Conservation (phyloP, 768 basidiomycete genomes). For the Tylopilus plumbeoviolaceoides region DNA sequence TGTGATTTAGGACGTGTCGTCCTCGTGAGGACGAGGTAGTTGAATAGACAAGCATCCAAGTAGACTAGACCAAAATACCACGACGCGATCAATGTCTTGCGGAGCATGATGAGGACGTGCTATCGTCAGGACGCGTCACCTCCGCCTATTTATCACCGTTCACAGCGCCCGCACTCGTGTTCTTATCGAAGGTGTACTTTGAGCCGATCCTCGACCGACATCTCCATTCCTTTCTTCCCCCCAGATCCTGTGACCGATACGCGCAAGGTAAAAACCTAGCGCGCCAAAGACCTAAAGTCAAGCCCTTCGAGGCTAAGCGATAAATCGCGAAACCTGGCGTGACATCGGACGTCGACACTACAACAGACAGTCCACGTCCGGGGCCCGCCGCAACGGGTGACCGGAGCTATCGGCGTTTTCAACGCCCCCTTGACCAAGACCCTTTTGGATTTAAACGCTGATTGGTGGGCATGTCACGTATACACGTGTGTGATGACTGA, state of each 20-base stretch:
- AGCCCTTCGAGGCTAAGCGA: background rate
- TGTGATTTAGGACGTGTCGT: background rate
- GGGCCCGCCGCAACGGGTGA: background rate
- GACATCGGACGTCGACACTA: background rate
- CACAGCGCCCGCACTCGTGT: background rate
- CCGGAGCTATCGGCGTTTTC: background rate
- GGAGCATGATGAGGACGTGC: background rate
- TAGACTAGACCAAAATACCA: background rate
- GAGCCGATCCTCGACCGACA: background rate
- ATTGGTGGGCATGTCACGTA: too few relatives aligned
- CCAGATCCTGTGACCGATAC: background rate
- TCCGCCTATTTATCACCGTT: background rate
- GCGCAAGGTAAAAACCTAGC: background rate
- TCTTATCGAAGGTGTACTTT: background rate
- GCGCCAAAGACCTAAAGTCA: background rate
- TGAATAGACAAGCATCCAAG: background rate
- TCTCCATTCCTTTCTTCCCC: background rate
- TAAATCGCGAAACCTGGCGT: background rate
- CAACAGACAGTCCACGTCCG: background rate
- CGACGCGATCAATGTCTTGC: background rate
- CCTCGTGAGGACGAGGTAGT: too few relatives aligned
- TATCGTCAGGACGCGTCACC: background rate
- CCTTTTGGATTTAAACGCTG: too few relatives aligned
- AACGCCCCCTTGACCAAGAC: background rate
- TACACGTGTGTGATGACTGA: too few relatives aligned